Evolutionary conservation across 1,284 basidiomycete species (phyloP).

Genomic region (Trametes hirsuta): DNA sequence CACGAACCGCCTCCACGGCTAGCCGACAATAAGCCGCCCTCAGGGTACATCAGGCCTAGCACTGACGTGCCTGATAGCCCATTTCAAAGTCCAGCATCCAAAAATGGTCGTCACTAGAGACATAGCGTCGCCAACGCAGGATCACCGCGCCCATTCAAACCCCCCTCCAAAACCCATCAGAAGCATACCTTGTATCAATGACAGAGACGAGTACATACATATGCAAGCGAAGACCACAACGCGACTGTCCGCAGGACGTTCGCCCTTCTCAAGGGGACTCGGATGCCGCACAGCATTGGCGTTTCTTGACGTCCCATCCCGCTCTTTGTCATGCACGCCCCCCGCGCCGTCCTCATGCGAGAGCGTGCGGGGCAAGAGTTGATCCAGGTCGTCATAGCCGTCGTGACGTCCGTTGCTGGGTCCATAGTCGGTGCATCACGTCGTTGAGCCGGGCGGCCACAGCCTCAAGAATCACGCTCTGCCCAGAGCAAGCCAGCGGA

Average conservation of each 20-base stretch:
- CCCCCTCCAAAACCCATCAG: conserved; percentile 1
- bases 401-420: conserved; percentile 18
- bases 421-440: conserved; percentile 14
- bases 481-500: background rate
- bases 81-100: background rate
- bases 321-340: conserved; percentile 2
- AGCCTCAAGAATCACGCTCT: conserved; percentile 10
- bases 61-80: conserved; percentile 1
- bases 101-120: background rate
- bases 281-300: conserved; percentile 3
- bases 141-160: background rate
- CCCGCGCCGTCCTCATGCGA: conserved; percentile 1
- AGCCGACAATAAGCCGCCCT: conserved; percentile 7
- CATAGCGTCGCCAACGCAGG: background rate
- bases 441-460: conserved; percentile 13
- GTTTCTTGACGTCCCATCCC: background rate
- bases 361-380: conserved; percentile 8
- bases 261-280: background rate
- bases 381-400: conserved; percentile 22
- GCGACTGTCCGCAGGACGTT: background rate
- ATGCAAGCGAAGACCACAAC: background rate
- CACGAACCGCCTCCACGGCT: conserved; percentile 1
- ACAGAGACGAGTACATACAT: background rate
- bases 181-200: background rate
- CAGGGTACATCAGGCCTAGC: background rate